Conservation (phyloP, 2,329 filamentous ascomycete species). For the Arthrobotrys musiformis region DNA sequence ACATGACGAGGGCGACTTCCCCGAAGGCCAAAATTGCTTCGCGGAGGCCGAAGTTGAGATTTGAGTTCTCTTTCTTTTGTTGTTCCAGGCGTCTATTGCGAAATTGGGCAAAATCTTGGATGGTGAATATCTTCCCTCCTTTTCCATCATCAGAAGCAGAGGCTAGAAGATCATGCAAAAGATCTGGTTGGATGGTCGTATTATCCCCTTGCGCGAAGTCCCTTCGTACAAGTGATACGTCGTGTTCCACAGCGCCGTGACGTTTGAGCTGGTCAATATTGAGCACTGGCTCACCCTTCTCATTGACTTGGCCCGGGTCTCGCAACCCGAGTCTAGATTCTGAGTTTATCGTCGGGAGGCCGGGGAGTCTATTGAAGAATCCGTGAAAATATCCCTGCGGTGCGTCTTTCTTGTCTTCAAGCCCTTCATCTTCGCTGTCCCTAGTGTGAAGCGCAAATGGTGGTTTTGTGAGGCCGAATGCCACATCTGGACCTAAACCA, state of each 20-base stretch:
- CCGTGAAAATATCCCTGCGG: conserved; percentile 25
- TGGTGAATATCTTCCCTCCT: conserved; percentile 54
- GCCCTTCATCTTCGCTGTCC: not conserved
- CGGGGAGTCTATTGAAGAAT: conserved; percentile 34
- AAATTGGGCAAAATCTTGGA: conserved; percentile 53
- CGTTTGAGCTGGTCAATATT: conserved; percentile 61
- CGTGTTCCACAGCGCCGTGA: conserved; percentile 62
- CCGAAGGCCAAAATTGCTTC: conserved; percentile 55
- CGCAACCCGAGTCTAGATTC: conserved; percentile 33
- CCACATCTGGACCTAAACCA: conserved; percentile 26
- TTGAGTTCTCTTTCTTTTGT: conserved; percentile 30
- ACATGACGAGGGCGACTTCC: conserved; percentile 53
- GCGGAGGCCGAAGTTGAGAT: conserved; percentile 53
- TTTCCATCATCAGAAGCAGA: conserved; percentile 52
- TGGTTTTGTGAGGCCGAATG: conserved; percentile 36
- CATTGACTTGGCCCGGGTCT: conserved; percentile 55
- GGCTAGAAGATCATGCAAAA: conserved; percentile 59
- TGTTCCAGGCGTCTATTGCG: conserved; percentile 25
- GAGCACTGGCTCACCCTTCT: conserved; percentile 49
- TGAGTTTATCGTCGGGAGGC: conserved; percentile 28
- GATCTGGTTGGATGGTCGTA: conserved; percentile 57
- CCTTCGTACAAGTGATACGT: conserved; percentile 60
- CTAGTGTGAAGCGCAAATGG: conserved; percentile 26
- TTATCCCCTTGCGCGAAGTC: conserved; percentile 59
- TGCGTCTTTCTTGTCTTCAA: conserved; percentile 1